These are phyloP conservation scores for Crucihimalaya himalaica DNA, from an alignment of 345 rosid species.

Conservation along the genomic window DNA sequence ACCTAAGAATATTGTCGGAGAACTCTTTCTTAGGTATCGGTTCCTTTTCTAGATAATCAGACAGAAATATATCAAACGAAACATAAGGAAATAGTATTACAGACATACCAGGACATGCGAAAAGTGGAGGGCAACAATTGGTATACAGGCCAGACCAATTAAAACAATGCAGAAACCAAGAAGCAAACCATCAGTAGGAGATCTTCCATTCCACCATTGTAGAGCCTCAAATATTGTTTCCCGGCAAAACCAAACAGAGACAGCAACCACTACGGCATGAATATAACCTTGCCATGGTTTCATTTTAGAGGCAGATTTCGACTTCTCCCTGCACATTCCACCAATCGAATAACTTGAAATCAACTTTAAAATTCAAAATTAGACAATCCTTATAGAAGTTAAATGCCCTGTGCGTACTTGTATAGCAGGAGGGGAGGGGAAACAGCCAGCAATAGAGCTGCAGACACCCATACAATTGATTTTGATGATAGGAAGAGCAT, in stretches of 20 bases:
- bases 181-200: conserved; percentile 94
- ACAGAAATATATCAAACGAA: conserved; percentile 1
- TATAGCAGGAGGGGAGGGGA: conserved; percentile 93
- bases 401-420: conserved; percentile 54
- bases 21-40: conserved; percentile 6
- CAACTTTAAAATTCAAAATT: background rate
- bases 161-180: conserved; percentile 82
- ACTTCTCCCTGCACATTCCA: conserved; percentile 70
- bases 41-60: background rate
- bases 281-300: conserved; percentile 97
- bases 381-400: background rate
- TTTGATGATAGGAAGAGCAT: conserved; percentile 88
- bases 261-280: conserved; percentile 78
- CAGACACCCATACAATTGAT: conserved; percentile 85
- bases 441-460: conserved; percentile 78
- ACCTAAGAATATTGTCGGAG: background rate
- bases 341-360: conserved; percentile 11
- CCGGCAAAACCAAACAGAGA: conserved; percentile 93
- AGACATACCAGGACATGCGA: conserved; percentile 82
- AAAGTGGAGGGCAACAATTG: conserved; percentile 92
- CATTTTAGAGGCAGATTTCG: conserved; percentile 84
- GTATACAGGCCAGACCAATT: conserved; percentile 87
- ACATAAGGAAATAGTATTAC: background rate
- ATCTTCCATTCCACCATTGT: conserved; percentile 95
- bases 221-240: conserved; percentile 96